Evolutionary conservation across 192 early-diverging fungal species (phyloP).

Genomic region (Backusella australiensis): DNA sequence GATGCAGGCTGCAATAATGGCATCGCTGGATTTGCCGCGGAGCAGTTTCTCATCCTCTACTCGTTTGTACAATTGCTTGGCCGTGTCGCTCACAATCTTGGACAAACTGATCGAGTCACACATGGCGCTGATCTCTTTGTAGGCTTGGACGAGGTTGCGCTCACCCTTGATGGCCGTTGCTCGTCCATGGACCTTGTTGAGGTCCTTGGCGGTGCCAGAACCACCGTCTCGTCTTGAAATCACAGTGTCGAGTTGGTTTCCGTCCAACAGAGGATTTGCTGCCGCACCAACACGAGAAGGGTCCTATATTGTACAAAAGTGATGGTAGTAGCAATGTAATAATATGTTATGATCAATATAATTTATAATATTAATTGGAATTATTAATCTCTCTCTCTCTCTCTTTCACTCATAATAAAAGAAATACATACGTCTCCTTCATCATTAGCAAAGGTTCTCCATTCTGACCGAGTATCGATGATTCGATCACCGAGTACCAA

Average conservation of each 20-base stretch:
- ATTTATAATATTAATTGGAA: no score
- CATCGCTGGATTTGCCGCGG: constrained; percentile 77
- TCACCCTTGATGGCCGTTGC: constrained; percentile 71
- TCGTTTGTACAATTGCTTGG: constrained; percentile 85
- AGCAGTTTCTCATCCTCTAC: constrained; percentile 82
- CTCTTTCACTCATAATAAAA: not conserved
- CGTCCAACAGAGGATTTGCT: constrained; percentile 74
- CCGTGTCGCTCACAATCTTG: constrained; percentile 68
- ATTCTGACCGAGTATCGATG: constrained; percentile 93
- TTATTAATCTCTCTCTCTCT: not conserved
- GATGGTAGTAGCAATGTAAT: not conserved
- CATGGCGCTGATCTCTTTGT: constrained; percentile 76
- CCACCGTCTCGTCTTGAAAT: constrained; percentile 80
- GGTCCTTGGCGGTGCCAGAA: constrained; percentile 61
- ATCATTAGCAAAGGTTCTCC: constrained; percentile 94
- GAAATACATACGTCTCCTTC: constrained; percentile 61
- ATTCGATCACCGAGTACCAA: constrained; percentile 83
- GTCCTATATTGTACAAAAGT: constrained; percentile 37
- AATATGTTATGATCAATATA: not conserved
- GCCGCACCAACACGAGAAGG: constrained; percentile 89
- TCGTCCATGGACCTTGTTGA: constrained; percentile 72
- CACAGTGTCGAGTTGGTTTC: constrained; percentile 79
- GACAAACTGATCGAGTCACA: constrained; percentile 79
- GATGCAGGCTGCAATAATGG: constrained; percentile 88
- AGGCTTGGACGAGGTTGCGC: constrained; percentile 70